Base-by-base conservation (phyloP, 108 stramenopile genomes). In the Chaetoceros tenuissimus region DNA sequence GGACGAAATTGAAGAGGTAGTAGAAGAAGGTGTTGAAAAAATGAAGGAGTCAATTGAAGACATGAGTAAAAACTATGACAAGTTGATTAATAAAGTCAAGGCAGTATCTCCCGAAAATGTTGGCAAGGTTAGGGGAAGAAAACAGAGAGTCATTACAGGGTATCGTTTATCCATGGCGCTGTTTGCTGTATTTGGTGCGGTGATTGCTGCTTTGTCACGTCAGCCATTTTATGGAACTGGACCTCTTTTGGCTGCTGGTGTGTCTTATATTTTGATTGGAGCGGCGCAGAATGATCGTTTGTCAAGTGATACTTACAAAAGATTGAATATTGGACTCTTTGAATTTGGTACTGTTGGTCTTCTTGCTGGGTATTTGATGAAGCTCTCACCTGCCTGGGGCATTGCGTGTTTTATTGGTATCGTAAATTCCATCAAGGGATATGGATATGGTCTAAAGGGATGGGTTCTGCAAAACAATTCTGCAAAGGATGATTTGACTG, bases 261-360 rank as follows among this genome's bases (percentile, higher is more conserved):
- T 82, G 18, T 60, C 71, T 18, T 74, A 72, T 53, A 74, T 78
- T 24, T 31, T 82, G 26, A 54, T 48, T 43, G 63, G 55, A 24
- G 81, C 81, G 24, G 73, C 77, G 22, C 22, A 61, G 2, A 50
- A 72, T 34, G 68, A 80, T 62, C 71, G 80, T 46, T 56, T 87
- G n/a, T 48, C 59, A 19, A 78, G 77, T 57, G 80, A 81, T 48
- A 83, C 86, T 3, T 87, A 83, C 69, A 84, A 84, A 50, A 62
- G 78, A 31, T 60, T 84, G 26, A 79, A 78, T 51, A 51, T 84
- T 16, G 57, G 55, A 24, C 24, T 69, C 1, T 30, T 64, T 55
- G 62, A 63, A 10, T 66, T 75, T 59, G 40, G 57, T 21, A 17
- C 53, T 8, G 46, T 62, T 59, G 72, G 75, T 3, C 19, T 79